phyloP scores from a whole-genome alignment of 1,284 basidiomycete species.

The Tilletiaria anomala region DNA sequence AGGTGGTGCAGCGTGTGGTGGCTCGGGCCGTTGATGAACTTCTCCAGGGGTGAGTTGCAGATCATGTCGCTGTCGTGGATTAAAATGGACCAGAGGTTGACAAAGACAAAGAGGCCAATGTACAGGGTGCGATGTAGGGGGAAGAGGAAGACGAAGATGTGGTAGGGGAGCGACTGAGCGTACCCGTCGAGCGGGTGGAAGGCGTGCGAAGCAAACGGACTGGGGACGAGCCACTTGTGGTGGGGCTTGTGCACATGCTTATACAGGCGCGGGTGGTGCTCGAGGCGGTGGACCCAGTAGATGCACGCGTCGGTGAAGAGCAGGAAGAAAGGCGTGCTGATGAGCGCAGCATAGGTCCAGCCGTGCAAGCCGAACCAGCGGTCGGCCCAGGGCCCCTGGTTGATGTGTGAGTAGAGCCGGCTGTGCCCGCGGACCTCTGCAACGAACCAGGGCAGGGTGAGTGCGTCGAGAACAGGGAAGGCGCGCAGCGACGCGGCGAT shows the following conservation, averaged over 20 bases:
- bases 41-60: constrained; percentile 75
- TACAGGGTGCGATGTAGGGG: constrained; percentile 54
- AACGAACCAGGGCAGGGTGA: constrained; percentile 88
- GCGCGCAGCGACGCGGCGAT: constrained; percentile 62
- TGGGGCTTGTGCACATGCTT: constrained; percentile 88
- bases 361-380: too few species aligned
- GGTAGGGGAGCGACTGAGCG: constrained; percentile 83
- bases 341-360: constrained; percentile 26
- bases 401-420: constrained; percentile 60
- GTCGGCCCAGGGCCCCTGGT: too few species aligned
- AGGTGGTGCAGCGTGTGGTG: too few species aligned
- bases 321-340: constrained; percentile 51
- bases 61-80: constrained; percentile 97
- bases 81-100: constrained; percentile 36
- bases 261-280: constrained; percentile 77
- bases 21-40: constrained; percentile 86
- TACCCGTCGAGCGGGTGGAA: constrained; percentile 96
- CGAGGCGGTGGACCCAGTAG: constrained; percentile 84
- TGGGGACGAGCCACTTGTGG: constrained; percentile 97
- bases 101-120: constrained; percentile 36
- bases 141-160: constrained; percentile 80
- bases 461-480: constrained; percentile 52
- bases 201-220: constrained; percentile 88
- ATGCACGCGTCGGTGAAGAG: constrained; percentile 81
- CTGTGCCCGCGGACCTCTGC: constrained; percentile 78